phyloP scores from a whole-genome alignment of 139 green algal genomes.

The Micractinium sp. region DNA sequence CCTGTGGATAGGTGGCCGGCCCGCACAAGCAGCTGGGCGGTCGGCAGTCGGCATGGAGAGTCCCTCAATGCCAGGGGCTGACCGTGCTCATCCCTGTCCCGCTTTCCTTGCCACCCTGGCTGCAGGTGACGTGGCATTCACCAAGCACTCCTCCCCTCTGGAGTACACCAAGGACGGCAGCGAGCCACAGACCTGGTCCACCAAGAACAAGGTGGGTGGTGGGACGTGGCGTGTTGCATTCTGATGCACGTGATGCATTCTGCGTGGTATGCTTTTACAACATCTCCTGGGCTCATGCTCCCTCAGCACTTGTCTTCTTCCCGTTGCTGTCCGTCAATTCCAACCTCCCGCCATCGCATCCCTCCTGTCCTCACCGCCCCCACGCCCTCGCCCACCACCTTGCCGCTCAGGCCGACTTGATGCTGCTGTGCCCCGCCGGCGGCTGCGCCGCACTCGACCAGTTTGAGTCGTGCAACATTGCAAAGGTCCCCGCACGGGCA shows the following conservation, averaged over 20 bases:
- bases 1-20: background rate
- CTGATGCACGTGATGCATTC: background rate
- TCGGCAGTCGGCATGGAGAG: too few relatives aligned
- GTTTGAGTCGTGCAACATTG: constrained; percentile 40
- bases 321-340: too few relatives aligned
- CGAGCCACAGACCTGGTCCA: constrained; percentile 26
- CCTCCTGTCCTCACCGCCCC: too few relatives aligned
- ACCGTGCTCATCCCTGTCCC: too few relatives aligned
- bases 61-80: background rate
- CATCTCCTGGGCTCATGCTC: too few relatives aligned
- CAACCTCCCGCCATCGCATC: too few relatives aligned
- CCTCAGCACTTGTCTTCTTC: too few relatives aligned
- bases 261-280: too few relatives aligned
- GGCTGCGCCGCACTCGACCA: constrained; percentile 36
- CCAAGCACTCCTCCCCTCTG: constrained; percentile 39
- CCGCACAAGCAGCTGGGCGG: background rate
- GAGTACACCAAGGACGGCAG: constrained; percentile 36
- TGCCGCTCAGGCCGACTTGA: constrained; percentile 37
- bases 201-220: constrained; percentile 14
- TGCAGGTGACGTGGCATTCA: constrained; percentile 61
- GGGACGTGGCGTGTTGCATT: background rate
- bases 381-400: too few relatives aligned
- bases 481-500: constrained; percentile 5
- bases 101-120: background rate
- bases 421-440: constrained; percentile 41